These are phyloP conservation scores for Backusella macrospora DNA, from an alignment of 192 early-diverging fungal species.

Conservation along the genomic window DNA sequence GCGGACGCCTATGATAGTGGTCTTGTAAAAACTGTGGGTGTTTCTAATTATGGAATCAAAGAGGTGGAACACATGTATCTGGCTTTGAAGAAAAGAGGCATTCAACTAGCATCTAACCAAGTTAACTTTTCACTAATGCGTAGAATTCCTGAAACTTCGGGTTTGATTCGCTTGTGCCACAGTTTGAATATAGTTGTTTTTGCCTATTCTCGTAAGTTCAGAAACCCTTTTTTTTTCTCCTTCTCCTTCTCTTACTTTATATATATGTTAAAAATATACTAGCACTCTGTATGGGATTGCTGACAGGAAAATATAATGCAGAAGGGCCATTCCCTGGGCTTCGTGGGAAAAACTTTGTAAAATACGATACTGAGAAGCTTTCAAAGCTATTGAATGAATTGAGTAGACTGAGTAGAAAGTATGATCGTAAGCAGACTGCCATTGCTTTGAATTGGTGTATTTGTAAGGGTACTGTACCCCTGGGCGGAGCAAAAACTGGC, in stretches of 20 bases:
- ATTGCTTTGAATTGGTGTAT: slow-evolving; percentile 55
- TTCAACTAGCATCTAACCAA: slow-evolving; percentile 52
- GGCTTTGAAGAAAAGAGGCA: slow-evolving; percentile 44
- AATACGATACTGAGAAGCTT: slow-evolving; percentile 7
- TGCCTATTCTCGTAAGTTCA: slow-evolving; percentile 61
- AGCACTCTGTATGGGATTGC: slow-evolving; percentile 29
- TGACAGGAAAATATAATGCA: slow-evolving; percentile 8
- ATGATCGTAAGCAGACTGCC: slow-evolving; percentile 16
- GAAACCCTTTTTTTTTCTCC: slow-evolving; percentile 4
- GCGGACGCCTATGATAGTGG: slow-evolving; percentile 49
- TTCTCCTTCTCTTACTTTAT: not conserved
- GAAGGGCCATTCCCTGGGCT: not conserved
- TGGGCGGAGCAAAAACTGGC: slow-evolving; percentile 49
- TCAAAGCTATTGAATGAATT: slow-evolving; percentile 14
- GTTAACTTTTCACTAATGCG: slow-evolving; percentile 59
- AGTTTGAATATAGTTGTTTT: slow-evolving; percentile 74
- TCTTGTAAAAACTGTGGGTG: slow-evolving; percentile 52
- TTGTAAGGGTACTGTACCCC: slow-evolving; percentile 49
- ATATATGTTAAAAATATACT: not conserved
- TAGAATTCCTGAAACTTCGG: slow-evolving; percentile 66
- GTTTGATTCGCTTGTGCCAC: slow-evolving; percentile 67
- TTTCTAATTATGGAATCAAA: slow-evolving; percentile 51
- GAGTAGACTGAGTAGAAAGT: slow-evolving; percentile 17
- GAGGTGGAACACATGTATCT: slow-evolving; percentile 47
- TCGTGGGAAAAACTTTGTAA: slow-evolving; percentile 14